These are phyloP conservation scores for Nitzschia palea DNA, from an alignment of 108 stramenopile species.

Conservation along the genomic window DNA sequence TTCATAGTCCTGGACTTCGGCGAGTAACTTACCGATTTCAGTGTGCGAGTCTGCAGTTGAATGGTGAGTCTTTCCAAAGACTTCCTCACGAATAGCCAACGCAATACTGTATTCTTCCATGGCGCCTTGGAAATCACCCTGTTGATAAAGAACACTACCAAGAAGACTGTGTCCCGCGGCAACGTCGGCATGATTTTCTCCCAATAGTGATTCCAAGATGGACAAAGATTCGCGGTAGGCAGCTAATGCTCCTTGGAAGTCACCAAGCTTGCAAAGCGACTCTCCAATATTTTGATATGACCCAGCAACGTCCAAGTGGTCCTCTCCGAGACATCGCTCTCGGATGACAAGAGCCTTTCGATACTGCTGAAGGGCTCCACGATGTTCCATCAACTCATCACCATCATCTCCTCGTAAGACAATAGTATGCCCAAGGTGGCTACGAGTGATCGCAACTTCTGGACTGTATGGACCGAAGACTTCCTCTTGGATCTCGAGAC, in stretches of 20 bases:
- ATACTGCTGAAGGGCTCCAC: slow-evolving; percentile 44
- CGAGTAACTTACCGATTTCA: slow-evolving; percentile 40
- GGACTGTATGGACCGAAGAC: slow-evolving; percentile 38
- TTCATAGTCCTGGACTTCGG: slow-evolving; percentile 41
- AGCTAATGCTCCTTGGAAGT: slow-evolving; percentile 41
- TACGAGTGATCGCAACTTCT: slow-evolving; percentile 45
- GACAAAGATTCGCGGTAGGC: slow-evolving; percentile 41
- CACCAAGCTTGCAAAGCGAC: slow-evolving; percentile 37
- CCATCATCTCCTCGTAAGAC: slow-evolving; percentile 34
- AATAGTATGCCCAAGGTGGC: slow-evolving; percentile 35
- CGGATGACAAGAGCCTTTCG: slow-evolving; percentile 46
- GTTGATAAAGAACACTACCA: slow-evolving; percentile 35
- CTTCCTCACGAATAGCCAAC: slow-evolving; percentile 35
- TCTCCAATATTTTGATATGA: slow-evolving; percentile 44
- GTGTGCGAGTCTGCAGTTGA: slow-evolving; percentile 33
- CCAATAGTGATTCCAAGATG: slow-evolving; percentile 38
- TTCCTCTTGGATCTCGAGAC: slow-evolving; percentile 41
- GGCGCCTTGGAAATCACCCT: slow-evolving; percentile 45
- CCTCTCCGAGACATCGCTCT: slow-evolving; percentile 35
- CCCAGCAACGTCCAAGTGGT: slow-evolving; percentile 38
- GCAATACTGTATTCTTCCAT: slow-evolving; percentile 38
- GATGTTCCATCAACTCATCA: slow-evolving; percentile 32
- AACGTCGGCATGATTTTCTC: slow-evolving; percentile 45
- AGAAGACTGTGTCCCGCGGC: slow-evolving; percentile 31
- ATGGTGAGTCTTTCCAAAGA: slow-evolving; percentile 40